Evolutionary conservation across 257 asterid genomes (phyloP).

Genomic region (Cinchona pubescens): DNA sequence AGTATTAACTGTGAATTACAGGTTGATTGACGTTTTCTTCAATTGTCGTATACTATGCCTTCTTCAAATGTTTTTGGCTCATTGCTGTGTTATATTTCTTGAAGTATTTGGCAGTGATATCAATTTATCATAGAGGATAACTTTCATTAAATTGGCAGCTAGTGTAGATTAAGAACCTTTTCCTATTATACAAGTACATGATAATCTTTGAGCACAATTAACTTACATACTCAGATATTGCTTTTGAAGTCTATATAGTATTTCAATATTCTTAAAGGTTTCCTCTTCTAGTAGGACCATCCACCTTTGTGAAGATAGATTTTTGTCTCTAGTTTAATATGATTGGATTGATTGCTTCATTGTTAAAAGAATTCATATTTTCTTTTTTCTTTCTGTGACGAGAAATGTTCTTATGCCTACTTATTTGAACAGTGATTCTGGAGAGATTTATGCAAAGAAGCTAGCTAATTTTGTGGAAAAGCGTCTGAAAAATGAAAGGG

Average conservation of each 20-base stretch:
- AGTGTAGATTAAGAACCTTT: background rate
- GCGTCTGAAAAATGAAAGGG: slow-evolving; percentile 90
- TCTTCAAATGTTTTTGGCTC: background rate
- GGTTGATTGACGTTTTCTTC: too few relatives aligned
- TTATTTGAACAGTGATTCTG: slow-evolving; percentile 64
- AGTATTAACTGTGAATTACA: too few relatives aligned
- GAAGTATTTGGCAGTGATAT: background rate
- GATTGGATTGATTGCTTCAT: background rate
- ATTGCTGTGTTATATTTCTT: background rate
- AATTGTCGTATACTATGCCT: too few relatives aligned
- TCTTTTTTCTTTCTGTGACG: background rate
- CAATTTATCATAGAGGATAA: background rate
- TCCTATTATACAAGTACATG: background rate
- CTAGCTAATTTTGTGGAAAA: slow-evolving; percentile 91
- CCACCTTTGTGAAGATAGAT: background rate
- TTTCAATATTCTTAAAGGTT: background rate
- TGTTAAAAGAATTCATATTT: background rate
- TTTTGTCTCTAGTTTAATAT: background rate
- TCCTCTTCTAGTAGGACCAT: background rate
- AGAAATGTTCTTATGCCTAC: slow-evolving; percentile 9
- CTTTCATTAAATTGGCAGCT: background rate
- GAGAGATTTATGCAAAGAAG: slow-evolving; percentile 85
- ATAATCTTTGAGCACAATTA: background rate
- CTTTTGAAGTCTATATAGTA: background rate
- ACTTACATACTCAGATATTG: background rate